phyloP scores from a whole-genome alignment of 2,329 filamentous ascomycete genomes.

The Corniculantispora saksenae region DNA sequence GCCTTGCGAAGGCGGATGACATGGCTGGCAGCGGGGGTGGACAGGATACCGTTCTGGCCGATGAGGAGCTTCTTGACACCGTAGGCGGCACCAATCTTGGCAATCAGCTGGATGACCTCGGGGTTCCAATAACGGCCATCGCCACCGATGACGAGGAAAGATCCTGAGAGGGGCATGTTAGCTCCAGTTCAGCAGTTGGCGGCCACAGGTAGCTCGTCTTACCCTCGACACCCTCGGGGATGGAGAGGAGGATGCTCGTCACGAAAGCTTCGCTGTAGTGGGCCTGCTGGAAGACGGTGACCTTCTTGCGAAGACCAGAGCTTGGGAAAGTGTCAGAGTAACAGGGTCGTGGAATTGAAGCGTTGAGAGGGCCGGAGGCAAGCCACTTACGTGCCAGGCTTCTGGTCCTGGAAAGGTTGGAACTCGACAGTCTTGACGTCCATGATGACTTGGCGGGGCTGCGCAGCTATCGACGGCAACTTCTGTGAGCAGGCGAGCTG shows the following conservation, averaged over 20 bases:
- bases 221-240: conserved; percentile 89
- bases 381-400: conserved; percentile 90
- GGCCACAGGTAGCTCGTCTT: conserved; percentile 25
- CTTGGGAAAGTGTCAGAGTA: conserved; percentile 47
- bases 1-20: conserved; percentile 92
- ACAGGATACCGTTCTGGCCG: conserved; percentile 94
- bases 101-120: conserved; percentile 93
- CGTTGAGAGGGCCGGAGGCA: conserved; percentile 4
- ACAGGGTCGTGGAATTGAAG: not conserved
- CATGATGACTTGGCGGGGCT: conserved; percentile 54
- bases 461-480: conserved; percentile 13
- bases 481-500: not conserved
- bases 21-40: conserved; percentile 93
- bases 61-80: conserved; percentile 98
- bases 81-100: conserved; percentile 94
- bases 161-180: conserved; percentile 41
- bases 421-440: conserved; percentile 74
- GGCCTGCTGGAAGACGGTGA: conserved; percentile 92
- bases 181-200: conserved; percentile 7
- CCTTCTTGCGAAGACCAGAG: conserved; percentile 98
- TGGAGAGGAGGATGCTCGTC: conserved; percentile 89
- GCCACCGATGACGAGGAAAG: conserved; percentile 93
- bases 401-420: conserved; percentile 90
- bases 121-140: conserved; percentile 98
- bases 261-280: conserved; percentile 98